Base-by-base conservation (phyloP, 768 basidiomycete species). In the Xerocomellus amylosporus region DNA sequence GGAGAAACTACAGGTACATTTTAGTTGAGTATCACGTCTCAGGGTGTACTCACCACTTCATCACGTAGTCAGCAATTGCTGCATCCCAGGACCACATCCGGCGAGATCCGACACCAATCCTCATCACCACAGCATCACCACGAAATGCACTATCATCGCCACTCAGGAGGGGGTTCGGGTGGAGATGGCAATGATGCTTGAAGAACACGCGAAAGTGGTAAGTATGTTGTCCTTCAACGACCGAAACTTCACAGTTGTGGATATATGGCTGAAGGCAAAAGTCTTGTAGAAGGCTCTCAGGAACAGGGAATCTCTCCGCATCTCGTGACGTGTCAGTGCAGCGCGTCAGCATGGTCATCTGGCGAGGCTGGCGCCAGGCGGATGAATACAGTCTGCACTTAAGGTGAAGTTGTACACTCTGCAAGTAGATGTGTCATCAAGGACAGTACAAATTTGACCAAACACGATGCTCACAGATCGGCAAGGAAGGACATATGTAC, bases 171-270 rank as follows among this genome's bases (percentile, higher is more conserved):
- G 34, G 1, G 13, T 59, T 59, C 5, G 9, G 10, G 33, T 15
- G 24, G 28, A 59, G 58, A 28, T 4, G 9, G 24, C 40, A 36
- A 33, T 59, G 55, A 4, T 26, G 9, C 15, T 59, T 59, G 55
- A 59, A 59, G 50, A 56, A 59, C 1, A 59, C 26, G n/a, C 42
- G 13, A 20, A 59, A 59, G 19, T 4, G 9, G 41, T 58, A n/a
- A 19, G 19, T 30, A 33, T 55, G 47, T 39, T 19, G 17, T 31
- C 41, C 55, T 26, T 59, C 46, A 2, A 17, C 6, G n/a, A 59
- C 33, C 9, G 9, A 28, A 2, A 59, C 42, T 0, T 46, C 17
- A 8, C 58, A 59, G 38, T 57, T 37, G 22, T 59, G 55, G 13
- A 58, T n/a, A 24, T 58, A 55, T 19, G 56, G 51, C 22, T 56